Evolutionary conservation across 441 rosid species (phyloP).

Genomic region (Gossypium davidsonii): DNA sequence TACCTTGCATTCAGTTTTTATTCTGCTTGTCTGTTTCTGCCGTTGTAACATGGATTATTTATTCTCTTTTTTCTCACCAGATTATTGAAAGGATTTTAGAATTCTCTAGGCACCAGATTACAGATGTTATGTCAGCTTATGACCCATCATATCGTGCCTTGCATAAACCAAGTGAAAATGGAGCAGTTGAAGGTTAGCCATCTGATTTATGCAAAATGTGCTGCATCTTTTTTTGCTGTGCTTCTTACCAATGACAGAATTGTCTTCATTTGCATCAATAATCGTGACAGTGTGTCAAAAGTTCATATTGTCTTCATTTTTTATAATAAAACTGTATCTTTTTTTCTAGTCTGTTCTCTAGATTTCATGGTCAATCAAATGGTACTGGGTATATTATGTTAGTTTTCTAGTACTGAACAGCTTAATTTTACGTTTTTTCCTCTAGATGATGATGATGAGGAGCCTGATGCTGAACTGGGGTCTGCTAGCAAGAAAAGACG

Average conservation of each 20-base stretch:
- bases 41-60: background rate
- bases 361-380: background rate
- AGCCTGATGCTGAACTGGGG: conserved; percentile 60
- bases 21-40: conserved; percentile 1
- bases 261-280: background rate
- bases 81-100: conserved; percentile 94
- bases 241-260: background rate
- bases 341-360: background rate
- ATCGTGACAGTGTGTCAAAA: background rate
- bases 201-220: conserved; percentile 21
- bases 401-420: conserved; percentile 11
- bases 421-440: conserved; percentile 16
- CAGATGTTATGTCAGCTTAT: conserved; percentile 81
- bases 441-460: conserved; percentile 86
- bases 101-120: conserved; percentile 86
- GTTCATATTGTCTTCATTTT: background rate
- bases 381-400: background rate
- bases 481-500: conserved; percentile 80
- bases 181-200: conserved; percentile 63
- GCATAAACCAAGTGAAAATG: conserved; percentile 77
- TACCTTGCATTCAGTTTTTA: conserved; percentile 2
- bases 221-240: conserved; percentile 3
- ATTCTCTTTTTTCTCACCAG: conserved; percentile 34
- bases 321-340: background rate
- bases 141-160: conserved; percentile 84